Conservation (phyloP, 2,329 filamentous ascomycete species). For the Chaetomium strumarium region DNA sequence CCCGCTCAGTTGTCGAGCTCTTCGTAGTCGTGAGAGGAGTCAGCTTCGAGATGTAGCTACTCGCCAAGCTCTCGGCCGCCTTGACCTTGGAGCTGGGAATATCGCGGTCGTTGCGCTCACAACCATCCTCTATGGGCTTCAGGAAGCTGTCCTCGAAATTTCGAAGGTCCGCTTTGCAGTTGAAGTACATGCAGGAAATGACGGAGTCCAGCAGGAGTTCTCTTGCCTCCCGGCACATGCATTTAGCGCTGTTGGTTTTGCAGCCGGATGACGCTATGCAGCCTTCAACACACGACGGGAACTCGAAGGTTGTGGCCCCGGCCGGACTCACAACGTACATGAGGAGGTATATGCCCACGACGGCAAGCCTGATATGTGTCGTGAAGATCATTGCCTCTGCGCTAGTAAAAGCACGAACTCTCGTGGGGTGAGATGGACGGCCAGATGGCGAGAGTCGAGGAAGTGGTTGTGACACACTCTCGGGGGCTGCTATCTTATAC, state of each 20-base stretch:
- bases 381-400: slow-evolving; percentile 8
- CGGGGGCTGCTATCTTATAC: background rate
- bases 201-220: slow-evolving; percentile 33
- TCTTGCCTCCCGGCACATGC: slow-evolving; percentile 33
- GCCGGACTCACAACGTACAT: slow-evolving; percentile 4
- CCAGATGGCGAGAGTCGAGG: background rate
- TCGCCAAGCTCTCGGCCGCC: slow-evolving; percentile 27
- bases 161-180: slow-evolving; percentile 30
- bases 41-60: slow-evolving; percentile 19
- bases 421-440: background rate
- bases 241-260: slow-evolving; percentile 28
- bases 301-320: slow-evolving; percentile 5
- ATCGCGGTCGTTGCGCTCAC: slow-evolving; percentile 27
- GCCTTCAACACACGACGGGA: slow-evolving; percentile 30
- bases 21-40: slow-evolving; percentile 17
- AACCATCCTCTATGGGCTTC: slow-evolving; percentile 30
- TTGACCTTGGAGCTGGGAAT: slow-evolving; percentile 31
- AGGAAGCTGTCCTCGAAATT: slow-evolving; percentile 30
- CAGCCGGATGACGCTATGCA: slow-evolving; percentile 34
- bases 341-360: slow-evolving; percentile 8
- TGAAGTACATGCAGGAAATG: slow-evolving; percentile 35
- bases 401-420: background rate
- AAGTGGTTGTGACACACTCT: background rate
- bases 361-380: slow-evolving; percentile 9
- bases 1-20: slow-evolving; percentile 13